Conservation (phyloP, 306 rosid genomes). For the Leucaena leucocephala region DNA sequence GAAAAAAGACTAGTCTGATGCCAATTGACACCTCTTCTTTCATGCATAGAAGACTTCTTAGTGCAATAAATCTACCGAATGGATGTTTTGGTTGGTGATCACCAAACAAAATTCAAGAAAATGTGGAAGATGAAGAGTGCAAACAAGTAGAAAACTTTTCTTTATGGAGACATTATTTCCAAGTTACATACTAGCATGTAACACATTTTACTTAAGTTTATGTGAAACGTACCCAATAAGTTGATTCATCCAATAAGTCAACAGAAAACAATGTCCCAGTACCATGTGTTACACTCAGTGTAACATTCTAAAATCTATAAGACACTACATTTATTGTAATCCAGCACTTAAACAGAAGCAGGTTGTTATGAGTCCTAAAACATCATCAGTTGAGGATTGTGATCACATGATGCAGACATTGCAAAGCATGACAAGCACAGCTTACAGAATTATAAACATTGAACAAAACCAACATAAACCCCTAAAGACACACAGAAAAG, state of each 20-base stretch:
- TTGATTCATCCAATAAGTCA: not conserved
- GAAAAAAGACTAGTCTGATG: not conserved
- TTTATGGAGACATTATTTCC: not conserved
- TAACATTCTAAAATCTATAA: not conserved
- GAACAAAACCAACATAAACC: not conserved
- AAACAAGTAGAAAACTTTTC: not conserved
- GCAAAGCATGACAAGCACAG: not conserved
- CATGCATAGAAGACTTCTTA: not conserved
- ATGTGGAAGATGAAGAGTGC: not conserved
- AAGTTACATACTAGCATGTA: not conserved
- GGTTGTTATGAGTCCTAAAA: not conserved
- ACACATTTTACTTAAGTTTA: not conserved
- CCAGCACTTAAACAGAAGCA: not conserved
- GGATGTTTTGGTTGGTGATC: not conserved
- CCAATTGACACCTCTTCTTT: not conserved
- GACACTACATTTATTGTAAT: not conserved
- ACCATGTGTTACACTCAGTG: not conserved
- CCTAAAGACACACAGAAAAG: not conserved
- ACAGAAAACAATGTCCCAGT: not conserved
- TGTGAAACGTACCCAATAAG: not conserved
- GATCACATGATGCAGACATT: not conserved
- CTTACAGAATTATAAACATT: slow-evolving; percentile 6
- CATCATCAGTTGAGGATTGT: not conserved
- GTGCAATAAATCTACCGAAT: not conserved
- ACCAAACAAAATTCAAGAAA: not conserved